Base-by-base conservation (phyloP, 169 alveolate species). In the Theileria orientalis region DNA sequence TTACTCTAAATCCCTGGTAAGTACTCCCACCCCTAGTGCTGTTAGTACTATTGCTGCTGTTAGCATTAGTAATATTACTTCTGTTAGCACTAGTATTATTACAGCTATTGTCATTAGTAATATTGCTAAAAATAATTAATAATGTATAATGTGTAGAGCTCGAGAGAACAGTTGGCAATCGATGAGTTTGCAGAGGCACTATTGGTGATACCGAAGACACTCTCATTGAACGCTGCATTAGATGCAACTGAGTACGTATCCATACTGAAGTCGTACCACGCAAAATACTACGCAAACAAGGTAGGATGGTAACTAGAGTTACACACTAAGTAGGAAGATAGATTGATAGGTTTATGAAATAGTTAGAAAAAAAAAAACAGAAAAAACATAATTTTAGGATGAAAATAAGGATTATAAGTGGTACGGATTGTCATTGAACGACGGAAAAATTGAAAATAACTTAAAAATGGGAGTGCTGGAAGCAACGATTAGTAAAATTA, bases 111-210 rank as follows among this genome's bases (percentile, higher is more conserved):
- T 3, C 35, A 40, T 21, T 54, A 25, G 30, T 16, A 51, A 5
- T 13, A 21, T 2, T 11, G 16, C 1, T 56, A 13, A 46, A 9
- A 21, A 30, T 66, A 67, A 51, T 35, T 16, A 40, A n/a, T n/a
- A n/a, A n/a, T n/a, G n/a, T n/a, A n/a, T n/a, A n/a, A n/a, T n/a
- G n/a, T 54, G 25, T 41, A 83, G 90, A 99, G 98, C 42, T 92
- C 98, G 46, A 93, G 98, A 72, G 99, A 97, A 87, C 98, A 97
- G 87, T 88, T 96, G 80, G 99, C 99, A 44, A 94, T 97, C 41
- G 98, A 99, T 30, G 99, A 97, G 83, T 98, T 96, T 86, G 98
- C 99, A 1, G 99, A 97, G 87, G 97, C 99, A 3, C 84, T 97
- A 64, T 84, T 94, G 76, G 94, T 96, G 54, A 97, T 98, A 42